Conservation (phyloP, 345 rosid species). For the Hibiscus syriacus region DNA sequence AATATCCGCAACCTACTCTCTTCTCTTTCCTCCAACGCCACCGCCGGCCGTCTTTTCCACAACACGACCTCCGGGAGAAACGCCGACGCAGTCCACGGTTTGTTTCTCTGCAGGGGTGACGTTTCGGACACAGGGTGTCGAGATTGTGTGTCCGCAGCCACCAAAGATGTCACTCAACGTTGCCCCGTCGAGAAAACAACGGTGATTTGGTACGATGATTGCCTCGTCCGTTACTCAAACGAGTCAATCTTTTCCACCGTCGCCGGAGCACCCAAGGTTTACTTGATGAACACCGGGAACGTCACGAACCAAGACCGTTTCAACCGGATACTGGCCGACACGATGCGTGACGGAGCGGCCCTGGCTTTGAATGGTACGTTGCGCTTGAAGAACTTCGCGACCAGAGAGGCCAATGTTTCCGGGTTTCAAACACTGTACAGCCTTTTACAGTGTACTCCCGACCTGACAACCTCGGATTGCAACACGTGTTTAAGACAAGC, state of each 20-base stretch:
- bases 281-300: neutral
- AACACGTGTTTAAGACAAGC: neutral
- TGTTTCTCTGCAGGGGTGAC: neutral
- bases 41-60: neutral
- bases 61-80: neutral
- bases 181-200: slow-evolving; percentile 3
- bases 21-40: slow-evolving; percentile 18
- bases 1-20: slow-evolving; percentile 16
- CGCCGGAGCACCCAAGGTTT: neutral
- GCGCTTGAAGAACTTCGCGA: neutral
- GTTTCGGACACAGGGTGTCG: slow-evolving; percentile 9
- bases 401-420: neutral
- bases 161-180: neutral
- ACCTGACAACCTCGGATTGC: neutral
- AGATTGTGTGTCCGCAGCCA: slow-evolving; percentile 16
- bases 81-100: neutral
- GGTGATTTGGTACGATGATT: slow-evolving; percentile 21
- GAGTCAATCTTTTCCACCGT: neutral
- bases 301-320: neutral
- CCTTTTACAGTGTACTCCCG: slow-evolving; percentile 2
- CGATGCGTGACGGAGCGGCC: neutral
- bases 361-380: neutral
- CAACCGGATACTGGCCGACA: neutral
- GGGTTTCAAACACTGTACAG: neutral
- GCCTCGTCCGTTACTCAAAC: slow-evolving; percentile 26